Conservation (phyloP, 176 grass and related monocot genomes). For the Oryza nivara region DNA sequence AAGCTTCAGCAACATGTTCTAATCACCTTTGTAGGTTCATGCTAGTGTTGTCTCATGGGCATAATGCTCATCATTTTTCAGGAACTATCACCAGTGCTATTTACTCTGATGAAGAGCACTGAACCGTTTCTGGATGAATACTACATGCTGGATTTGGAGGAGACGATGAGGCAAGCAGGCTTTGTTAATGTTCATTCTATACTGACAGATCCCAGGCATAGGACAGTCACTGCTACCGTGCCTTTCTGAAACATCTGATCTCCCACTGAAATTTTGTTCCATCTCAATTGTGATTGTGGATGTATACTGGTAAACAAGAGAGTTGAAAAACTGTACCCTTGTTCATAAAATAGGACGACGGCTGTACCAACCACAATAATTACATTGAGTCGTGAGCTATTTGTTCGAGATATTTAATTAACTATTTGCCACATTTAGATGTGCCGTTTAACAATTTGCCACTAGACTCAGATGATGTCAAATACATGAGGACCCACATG, state of each 20-base stretch:
- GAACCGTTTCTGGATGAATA: slow-evolving; percentile 90
- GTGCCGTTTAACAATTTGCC: too few relatives aligned
- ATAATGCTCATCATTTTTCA: slow-evolving; percentile 13
- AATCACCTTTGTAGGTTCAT: neutral
- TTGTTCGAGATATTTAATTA: neutral
- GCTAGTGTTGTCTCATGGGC: neutral
- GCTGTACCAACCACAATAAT: neutral
- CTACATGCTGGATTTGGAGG: slow-evolving; percentile 81
- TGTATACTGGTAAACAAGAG: neutral
- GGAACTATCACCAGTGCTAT: slow-evolving; percentile 81
- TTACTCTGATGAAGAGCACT: slow-evolving; percentile 86
- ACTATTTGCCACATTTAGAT: too few relatives aligned
- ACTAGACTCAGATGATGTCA: too few relatives aligned
- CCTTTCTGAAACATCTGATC: slow-evolving; percentile 39
- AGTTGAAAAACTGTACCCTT: neutral
- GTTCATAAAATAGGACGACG: neutral
- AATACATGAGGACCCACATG: too few relatives aligned
- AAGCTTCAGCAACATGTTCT: slow-evolving; percentile 6
- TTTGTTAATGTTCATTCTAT: slow-evolving; percentile 68
- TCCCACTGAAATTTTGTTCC: neutral
- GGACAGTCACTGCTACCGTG: slow-evolving; percentile 85
- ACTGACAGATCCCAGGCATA: slow-evolving; percentile 77
- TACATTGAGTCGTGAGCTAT: neutral
- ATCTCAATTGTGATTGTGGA: neutral
- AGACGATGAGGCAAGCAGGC: slow-evolving; percentile 54